These are phyloP conservation scores for Bathelium albidoporum DNA, from an alignment of 495 filamentous ascomycete species.

Conservation along the genomic window DNA sequence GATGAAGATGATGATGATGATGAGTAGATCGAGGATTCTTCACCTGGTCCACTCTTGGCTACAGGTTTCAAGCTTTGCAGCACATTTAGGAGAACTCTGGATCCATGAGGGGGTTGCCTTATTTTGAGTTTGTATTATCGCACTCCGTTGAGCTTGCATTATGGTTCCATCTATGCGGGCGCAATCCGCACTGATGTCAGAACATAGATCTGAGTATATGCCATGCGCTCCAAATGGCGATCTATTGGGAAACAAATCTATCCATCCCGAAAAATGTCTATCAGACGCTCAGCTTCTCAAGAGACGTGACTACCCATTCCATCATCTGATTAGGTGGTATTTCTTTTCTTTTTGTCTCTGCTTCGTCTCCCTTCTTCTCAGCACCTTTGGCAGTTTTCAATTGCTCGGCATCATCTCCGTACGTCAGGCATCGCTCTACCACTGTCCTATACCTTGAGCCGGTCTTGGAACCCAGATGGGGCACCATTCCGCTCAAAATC, in stretches of 20 bases:
- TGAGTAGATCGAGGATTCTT: neutral
- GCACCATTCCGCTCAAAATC: constrained; percentile 22
- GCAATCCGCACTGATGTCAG: no score
- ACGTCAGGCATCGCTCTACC: constrained; percentile 23
- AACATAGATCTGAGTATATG: neutral
- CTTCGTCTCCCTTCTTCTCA: constrained; percentile 10
- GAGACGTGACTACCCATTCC: constrained; percentile 24
- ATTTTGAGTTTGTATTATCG: neutral
- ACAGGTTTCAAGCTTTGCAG: neutral
- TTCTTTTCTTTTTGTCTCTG: constrained; percentile 13
- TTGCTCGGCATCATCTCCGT: neutral
- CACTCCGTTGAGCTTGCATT: neutral
- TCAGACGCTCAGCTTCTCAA: constrained; percentile 25
- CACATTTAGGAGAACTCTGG: no score
- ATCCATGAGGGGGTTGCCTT: no score
- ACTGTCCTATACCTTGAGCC: constrained; percentile 23
- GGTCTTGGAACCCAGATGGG: constrained; percentile 26
- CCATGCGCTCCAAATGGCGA: neutral
- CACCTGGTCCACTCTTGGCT: no score
- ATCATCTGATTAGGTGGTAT: constrained; percentile 18
- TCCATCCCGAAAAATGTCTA: no score
- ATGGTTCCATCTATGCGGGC: no score
- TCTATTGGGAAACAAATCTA: no score
- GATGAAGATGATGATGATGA: constrained; percentile 19
- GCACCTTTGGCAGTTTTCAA: neutral